Conservation (phyloP, 2,329 filamentous ascomycete species). For the Cytospora schulzeri region DNA sequence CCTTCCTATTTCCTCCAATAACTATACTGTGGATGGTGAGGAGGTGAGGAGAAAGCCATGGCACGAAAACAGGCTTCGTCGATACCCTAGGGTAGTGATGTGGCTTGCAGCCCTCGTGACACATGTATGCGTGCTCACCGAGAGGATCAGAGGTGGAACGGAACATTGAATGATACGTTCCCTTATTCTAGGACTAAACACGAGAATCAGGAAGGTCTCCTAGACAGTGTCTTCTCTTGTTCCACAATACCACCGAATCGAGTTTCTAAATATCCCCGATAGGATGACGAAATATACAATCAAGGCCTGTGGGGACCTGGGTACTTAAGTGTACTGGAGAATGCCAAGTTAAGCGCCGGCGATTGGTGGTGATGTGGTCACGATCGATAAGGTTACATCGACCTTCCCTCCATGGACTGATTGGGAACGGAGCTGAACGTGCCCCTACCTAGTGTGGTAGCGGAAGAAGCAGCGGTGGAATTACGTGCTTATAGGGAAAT, state of each 20-base stretch:
- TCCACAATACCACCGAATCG: background rate
- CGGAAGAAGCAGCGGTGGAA: too few relatives aligned
- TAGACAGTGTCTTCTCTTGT: background rate
- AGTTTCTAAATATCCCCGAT: background rate
- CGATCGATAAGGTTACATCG: background rate
- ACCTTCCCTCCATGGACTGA: background rate
- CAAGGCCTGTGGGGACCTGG: background rate
- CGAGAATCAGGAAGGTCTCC: background rate
- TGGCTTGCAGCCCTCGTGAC: slow-evolving; percentile 17
- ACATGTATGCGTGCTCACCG: slow-evolving; percentile 2
- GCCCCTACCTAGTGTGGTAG: background rate
- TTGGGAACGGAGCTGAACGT: background rate
- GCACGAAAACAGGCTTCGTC: background rate
- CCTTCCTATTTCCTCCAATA: slow-evolving; percentile 26
- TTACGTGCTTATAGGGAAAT: too few relatives aligned
- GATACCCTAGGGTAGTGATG: slow-evolving; percentile 11
- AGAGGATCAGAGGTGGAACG: slow-evolving; percentile 12
- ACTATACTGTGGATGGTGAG: slow-evolving; percentile 10
- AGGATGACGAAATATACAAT: background rate
- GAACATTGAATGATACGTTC: slow-evolving; percentile 10
- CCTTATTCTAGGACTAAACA: background rate
- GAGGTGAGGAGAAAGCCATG: background rate
- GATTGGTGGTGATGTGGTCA: slow-evolving; percentile 6
- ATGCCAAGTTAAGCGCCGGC: background rate
- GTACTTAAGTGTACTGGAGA: background rate